Base-by-base conservation (phyloP, 2,329 filamentous ascomycete species). In the Botrytis medusae region DNA sequence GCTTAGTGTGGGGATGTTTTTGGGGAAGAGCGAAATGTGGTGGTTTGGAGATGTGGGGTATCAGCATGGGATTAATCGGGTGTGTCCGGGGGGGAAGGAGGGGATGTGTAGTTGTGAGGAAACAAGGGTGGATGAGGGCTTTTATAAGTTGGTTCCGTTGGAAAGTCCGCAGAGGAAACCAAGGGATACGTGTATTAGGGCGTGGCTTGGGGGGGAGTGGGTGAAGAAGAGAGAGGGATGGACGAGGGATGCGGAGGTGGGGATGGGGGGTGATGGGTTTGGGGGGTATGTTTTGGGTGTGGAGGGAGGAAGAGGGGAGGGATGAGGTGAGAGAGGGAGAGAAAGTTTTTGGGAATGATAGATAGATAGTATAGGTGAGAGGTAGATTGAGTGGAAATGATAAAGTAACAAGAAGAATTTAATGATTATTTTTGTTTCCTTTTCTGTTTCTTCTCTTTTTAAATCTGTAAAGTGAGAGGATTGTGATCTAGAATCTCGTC, bases 21-120 rank as follows among this genome's bases (percentile, higher is more conserved):
- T 98, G 74, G 90, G 92, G 81, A 97, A 97, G 86, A 91, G 95
- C 57, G 90, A 98, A 82, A 89, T 98, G 73, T 95, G 98, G 84
- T 98, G 97, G 86, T 99, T 98, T 86, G 92, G 98, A 83, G 95
- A 98, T 81, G 98, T 98, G 79, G 95, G 93, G 73, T 98, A 98
- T 84, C 97, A 93, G 83, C 96, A 98, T 82, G 92, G 84, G 73
- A 83, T 85, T 57, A 85, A 85, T 72, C 78, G 82, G 73, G 82
- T 83, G 74, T 82, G 81, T 76, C 81, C 81, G 48, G 77, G 80
- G 7, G 79, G 80, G 61, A 65, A 68, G 34, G 76, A 77, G 65
- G 75, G 7, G 78, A 8, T 86, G 84, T 77, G 81, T 80, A 8
- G 25, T 8, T 86, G 84, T 75, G 82, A 85, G n/a, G 81, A 82